Percentiles rank a stretch among this genome's conserved stretches.
These are phyloP conservation scores for Xylaria sp. DNA, from an alignment of 2,329 filamentous ascomycete species.

Conservation along the genomic window DNA sequence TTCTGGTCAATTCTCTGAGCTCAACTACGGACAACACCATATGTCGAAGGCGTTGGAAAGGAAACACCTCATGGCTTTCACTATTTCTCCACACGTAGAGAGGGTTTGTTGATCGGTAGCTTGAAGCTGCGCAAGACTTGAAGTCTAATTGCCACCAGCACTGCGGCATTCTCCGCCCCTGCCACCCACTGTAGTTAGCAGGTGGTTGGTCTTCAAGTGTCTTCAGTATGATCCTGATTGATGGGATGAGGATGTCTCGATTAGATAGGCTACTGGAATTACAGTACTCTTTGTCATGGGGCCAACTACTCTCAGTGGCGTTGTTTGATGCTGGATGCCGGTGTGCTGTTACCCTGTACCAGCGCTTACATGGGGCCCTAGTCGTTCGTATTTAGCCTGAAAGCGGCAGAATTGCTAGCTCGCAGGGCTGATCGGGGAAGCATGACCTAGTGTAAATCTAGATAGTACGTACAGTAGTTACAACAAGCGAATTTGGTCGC, in stretches of 20 bases:
- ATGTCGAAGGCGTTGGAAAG: slow-evolving; percentile 5
- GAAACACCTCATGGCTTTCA: neutral
- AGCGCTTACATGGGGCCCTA: slow-evolving; percentile 16
- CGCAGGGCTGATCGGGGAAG: slow-evolving; percentile 30
- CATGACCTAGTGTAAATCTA: slow-evolving; percentile 12
- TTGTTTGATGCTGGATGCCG: slow-evolving; percentile 6
- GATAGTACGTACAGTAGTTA: slow-evolving; percentile 14
- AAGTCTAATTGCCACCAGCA: slow-evolving; percentile 1
- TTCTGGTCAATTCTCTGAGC: neutral
- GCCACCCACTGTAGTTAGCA: neutral
- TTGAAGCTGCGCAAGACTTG: slow-evolving; percentile 15
- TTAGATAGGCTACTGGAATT: slow-evolving; percentile 8
- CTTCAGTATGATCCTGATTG: slow-evolving; percentile 5
- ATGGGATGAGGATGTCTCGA: slow-evolving; percentile 23
- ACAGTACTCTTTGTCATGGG: slow-evolving; percentile 20
- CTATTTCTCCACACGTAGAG: slow-evolving; percentile 13
- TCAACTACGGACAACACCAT: neutral
- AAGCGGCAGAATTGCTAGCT: slow-evolving; percentile 38
- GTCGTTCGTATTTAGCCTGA: slow-evolving; percentile 39
- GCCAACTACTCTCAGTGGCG: slow-evolving; percentile 18
- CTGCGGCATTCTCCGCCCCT: slow-evolving; percentile 21
- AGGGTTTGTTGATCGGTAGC: neutral
- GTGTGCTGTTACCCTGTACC: slow-evolving; percentile 13
- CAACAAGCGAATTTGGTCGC: neutral
- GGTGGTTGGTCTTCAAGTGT: neutral